Conservation (phyloP, 2,329 filamentous ascomycete genomes). For the Venturia aucupariae region DNA sequence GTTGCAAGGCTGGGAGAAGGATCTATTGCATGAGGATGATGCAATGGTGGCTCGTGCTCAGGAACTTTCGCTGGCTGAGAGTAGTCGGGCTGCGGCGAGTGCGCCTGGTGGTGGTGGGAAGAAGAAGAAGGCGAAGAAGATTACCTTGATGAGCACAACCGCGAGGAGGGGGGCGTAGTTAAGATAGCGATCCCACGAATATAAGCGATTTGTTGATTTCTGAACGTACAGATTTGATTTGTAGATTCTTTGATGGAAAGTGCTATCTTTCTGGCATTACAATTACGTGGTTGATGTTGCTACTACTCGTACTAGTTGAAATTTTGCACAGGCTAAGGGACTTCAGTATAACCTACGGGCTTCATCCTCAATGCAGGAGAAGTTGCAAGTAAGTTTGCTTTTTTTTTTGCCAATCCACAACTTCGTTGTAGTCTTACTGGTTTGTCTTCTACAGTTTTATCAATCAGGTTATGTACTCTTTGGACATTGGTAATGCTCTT, state of each 20-base stretch:
- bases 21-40: slow-evolving; percentile 59
- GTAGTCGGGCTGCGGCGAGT: slow-evolving; percentile 23
- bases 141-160: slow-evolving; percentile 59
- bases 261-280: too few relatives aligned
- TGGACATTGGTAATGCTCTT: too few relatives aligned
- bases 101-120: slow-evolving; percentile 36
- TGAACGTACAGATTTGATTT: neutral
- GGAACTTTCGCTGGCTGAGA: slow-evolving; percentile 26
- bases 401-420: too few relatives aligned
- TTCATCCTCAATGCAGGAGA: too few relatives aligned
- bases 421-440: too few relatives aligned
- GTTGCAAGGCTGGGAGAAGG: slow-evolving; percentile 74
- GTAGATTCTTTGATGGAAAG: neutral
- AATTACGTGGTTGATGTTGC: too few relatives aligned
- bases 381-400: too few relatives aligned
- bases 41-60: slow-evolving; percentile 40
- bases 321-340: too few relatives aligned
- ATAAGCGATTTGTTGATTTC: neutral
- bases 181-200: neutral
- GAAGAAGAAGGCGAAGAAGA: slow-evolving; percentile 60
- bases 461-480: too few relatives aligned
- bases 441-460: too few relatives aligned
- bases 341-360: too few relatives aligned
- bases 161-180: slow-evolving; percentile 45
- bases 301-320: too few relatives aligned